A percentile compares a stretch with the other conserved stretches of the same genome.
Conservation (phyloP, 1,284 basidiomycete genomes). For the Singerocomus inundabilis region DNA sequence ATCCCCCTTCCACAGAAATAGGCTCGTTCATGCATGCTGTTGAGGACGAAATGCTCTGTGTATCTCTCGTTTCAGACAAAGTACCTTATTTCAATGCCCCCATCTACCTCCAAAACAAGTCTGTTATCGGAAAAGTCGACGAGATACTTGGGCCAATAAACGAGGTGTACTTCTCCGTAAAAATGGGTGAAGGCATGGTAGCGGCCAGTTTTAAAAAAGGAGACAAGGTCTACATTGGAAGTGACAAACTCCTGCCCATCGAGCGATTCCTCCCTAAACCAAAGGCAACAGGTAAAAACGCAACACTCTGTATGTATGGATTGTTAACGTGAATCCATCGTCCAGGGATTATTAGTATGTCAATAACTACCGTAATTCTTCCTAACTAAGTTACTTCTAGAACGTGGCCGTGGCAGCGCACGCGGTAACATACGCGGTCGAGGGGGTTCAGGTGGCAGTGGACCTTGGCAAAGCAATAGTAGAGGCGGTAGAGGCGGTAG, state of each 20-base stretch:
- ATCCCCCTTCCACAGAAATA: conserved; percentile 56
- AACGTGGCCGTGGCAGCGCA: conserved; percentile 51
- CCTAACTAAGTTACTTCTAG: conserved; percentile 35
- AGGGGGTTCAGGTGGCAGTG: conserved; percentile 47
- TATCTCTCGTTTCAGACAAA: conserved; percentile 81
- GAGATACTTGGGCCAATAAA: conserved; percentile 98
- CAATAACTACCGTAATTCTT: neutral
- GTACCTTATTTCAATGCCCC: conserved; percentile 99
- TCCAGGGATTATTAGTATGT: conserved; percentile 52
- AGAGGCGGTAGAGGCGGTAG: conserved; percentile 42
- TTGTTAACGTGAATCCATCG: neutral
- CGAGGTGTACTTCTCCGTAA: conserved; percentile 97
- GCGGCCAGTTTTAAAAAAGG: conserved; percentile 95
- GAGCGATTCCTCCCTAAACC: conserved; percentile 98
- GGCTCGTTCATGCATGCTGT: conserved; percentile 92
- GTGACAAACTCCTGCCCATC: conserved; percentile 94
- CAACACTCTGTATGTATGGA: conserved; percentile 3
- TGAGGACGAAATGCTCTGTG: conserved; percentile 98
- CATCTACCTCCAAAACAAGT: conserved; percentile 98
- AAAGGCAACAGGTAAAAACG: conserved; percentile 65
- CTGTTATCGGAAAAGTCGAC: conserved; percentile 92
- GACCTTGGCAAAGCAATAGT: conserved; percentile 40
- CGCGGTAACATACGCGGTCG: conserved; percentile 42
- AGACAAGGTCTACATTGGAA: conserved; percentile 96
- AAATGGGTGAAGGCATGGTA: conserved; percentile 96